A percentile compares a stretch with the other conserved stretches of the same genome.
These are phyloP conservation scores for Circinella minor DNA, from an alignment of 371 early-diverging fungal genomes.

Conservation along the genomic window DNA sequence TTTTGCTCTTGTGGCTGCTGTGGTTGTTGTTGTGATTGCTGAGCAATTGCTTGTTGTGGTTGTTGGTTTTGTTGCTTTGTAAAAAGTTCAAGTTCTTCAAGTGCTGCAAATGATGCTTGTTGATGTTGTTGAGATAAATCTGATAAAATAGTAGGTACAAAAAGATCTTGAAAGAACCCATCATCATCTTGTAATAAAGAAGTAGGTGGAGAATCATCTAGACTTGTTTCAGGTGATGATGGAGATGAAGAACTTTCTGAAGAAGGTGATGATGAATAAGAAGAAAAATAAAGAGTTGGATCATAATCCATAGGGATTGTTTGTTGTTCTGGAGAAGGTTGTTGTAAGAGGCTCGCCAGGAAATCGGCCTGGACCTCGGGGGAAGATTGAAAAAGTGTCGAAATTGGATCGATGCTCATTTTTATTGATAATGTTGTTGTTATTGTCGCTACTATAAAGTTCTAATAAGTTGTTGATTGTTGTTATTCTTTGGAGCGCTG, in stretches of 20 bases:
- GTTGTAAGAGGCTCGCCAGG: slow-evolving; percentile 21
- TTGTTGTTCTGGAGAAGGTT: neutral
- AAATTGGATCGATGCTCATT: slow-evolving; percentile 22
- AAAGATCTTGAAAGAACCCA: slow-evolving; percentile 15
- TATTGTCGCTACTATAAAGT: slow-evolving; percentile 11
- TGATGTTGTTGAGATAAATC: neutral
- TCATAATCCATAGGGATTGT: slow-evolving; percentile 2
- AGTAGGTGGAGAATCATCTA: slow-evolving; percentile 21
- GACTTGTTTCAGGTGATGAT: slow-evolving; percentile 18
- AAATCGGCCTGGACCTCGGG: slow-evolving; percentile 16
- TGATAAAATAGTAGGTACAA: slow-evolving; percentile 3
- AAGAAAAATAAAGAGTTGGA: slow-evolving; percentile 5
- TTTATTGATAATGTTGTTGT: slow-evolving; percentile 11
- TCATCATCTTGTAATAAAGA: slow-evolving; percentile 24
- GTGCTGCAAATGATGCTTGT: slow-evolving; percentile 8
- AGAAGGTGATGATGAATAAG: slow-evolving; percentile 6
- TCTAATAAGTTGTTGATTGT: neutral
- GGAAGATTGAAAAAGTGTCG: slow-evolving; percentile 10
- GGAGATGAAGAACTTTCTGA: slow-evolving; percentile 17
- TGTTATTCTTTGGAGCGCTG: neutral
- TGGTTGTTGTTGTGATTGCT: neutral
- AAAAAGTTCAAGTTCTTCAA: slow-evolving; percentile 15
- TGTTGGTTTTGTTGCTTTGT: slow-evolving; percentile 6
- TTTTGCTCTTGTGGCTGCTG: neutral
- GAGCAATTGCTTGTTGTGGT: neutral